Evolutionary conservation across 208 protist species (phyloP), one percentile per base, ranked within the genome.

Genomic region (Trypanosoma vivax): DNA sequence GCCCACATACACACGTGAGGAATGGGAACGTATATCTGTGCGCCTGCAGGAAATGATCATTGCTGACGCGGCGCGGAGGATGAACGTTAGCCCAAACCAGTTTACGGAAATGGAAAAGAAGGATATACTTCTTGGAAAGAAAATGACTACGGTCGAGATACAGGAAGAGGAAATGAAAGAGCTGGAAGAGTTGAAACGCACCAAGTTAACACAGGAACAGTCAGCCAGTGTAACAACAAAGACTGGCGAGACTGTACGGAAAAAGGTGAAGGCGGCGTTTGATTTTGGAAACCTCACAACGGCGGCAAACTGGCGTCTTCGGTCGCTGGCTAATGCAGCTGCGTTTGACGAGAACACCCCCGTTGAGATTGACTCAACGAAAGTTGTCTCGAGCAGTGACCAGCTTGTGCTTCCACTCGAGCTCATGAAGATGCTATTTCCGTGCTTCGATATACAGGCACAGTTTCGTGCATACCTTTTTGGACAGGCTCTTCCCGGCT

Each of bases 101-200:
- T 94, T 99, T 24, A 99, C 98, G 4, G 97, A 99, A 77, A 96
- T 93, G 37, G 99, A 99, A 72, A 99, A 99, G 72, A 79, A 98
- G 59, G 98, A 99, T 73, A 99, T 99, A 73, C 97, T 99, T 66
- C 79, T 99, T 5, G 99, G 99, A 50, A 99, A 99, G 86, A 92
- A 99, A 61, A 99, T 99, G 71, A 83, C 93, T 13, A 96, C 98
- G 30, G 92, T 98, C 27, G 97, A 97, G 41, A 84, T 98, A 65
- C 97, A 99, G 79, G 79, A 98, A 49, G 97, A 99, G 76, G 88
- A 98, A 83, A 98, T 98, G 42, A 98, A 97, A 40, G 97, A 99
- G 55, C 96, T 99, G 61, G 97, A 99, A 70, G 93, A 97, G 55
- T 83, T 94, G 78, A 79, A 75, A 39, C 90, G 97, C 61, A 88